Evolutionary conservation across 31 red algal species (phyloP).

Genomic region (Bonnemaisonia californica): DNA sequence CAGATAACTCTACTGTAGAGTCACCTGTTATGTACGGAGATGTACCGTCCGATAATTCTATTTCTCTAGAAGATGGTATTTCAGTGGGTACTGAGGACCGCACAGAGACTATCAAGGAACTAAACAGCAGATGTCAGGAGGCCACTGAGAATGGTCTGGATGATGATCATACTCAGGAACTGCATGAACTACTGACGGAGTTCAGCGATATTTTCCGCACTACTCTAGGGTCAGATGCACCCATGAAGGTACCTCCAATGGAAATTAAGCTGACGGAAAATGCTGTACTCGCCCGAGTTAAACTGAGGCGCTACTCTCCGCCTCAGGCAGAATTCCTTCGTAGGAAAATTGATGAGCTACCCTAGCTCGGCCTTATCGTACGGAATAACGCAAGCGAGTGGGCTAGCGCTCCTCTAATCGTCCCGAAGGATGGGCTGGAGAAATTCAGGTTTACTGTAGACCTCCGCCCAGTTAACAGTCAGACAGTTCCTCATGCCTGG

Average conservation of each 20-base stretch:
- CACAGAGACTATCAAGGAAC: no score
- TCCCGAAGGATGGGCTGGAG: constrained; percentile 3
- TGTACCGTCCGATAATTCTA: no score
- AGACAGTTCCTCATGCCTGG: neutral
- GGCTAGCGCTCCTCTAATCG: constrained; percentile 15
- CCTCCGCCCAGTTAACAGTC: neutral
- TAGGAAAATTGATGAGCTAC: constrained; percentile 2
- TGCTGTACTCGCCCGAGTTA: neutral
- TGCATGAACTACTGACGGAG: no score
- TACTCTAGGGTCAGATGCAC: constrained; percentile 4
- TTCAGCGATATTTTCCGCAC: constrained; percentile 29
- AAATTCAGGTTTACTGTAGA: constrained; percentile 19
- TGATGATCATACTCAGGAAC: no score
- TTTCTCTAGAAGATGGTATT: no score
- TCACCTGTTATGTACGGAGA: no score
- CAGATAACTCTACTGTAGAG: no score
- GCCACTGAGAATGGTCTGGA: no score
- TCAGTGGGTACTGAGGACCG: no score
- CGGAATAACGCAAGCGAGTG: neutral
- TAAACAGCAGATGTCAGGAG: no score
- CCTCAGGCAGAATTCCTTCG: constrained; percentile 10
- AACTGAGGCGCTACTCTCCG: constrained; percentile 23
- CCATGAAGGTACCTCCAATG: constrained; percentile 3
- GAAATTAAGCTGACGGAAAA: neutral
- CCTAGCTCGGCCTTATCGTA: neutral